phyloP scores from a whole-genome alignment of 805 yeast genomes.

The Maudiozyma turicensis region DNA sequence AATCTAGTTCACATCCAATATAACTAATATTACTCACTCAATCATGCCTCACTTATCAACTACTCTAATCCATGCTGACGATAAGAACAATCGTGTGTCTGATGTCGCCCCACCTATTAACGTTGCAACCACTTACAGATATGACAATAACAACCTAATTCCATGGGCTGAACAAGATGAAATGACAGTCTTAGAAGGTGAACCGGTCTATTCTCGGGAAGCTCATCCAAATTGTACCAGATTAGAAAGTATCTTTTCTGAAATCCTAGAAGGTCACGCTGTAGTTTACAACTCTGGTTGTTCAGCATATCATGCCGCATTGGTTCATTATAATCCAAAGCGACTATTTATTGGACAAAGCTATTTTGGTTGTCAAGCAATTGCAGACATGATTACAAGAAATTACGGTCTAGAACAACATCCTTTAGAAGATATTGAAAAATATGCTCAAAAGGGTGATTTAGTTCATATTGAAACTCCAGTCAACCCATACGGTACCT shows the following conservation, averaged over 20 bases:
- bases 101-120: slow-evolving; percentile 77
- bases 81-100: slow-evolving; percentile 40
- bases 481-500: slow-evolving; percentile 73
- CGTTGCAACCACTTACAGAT: slow-evolving; percentile 69
- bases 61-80: slow-evolving; percentile 63
- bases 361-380: slow-evolving; percentile 77
- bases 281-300: slow-evolving; percentile 72
- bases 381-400: slow-evolving; percentile 52
- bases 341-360: slow-evolving; percentile 66
- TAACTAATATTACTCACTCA: not conserved
- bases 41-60: slow-evolving; percentile 36
- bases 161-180: slow-evolving; percentile 35
- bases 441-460: slow-evolving; percentile 48
- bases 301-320: slow-evolving; percentile 68
- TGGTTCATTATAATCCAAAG: slow-evolving; percentile 65
- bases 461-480: slow-evolving; percentile 81
- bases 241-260: slow-evolving; percentile 54
- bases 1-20: not conserved
- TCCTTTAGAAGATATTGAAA: slow-evolving; percentile 41
- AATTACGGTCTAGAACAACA: slow-evolving; percentile 46
- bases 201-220: slow-evolving; percentile 57
- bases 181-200: slow-evolving; percentile 26
- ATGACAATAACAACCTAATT: slow-evolving; percentile 44
- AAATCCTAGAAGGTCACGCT: slow-evolving; percentile 52
- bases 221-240: slow-evolving; percentile 64